Percentiles rank a stretch among this genome's conserved stretches.
Evolutionary conservation across 306 rosid genomes (phyloP).

Genomic region (Cajanus cajan): DNA sequence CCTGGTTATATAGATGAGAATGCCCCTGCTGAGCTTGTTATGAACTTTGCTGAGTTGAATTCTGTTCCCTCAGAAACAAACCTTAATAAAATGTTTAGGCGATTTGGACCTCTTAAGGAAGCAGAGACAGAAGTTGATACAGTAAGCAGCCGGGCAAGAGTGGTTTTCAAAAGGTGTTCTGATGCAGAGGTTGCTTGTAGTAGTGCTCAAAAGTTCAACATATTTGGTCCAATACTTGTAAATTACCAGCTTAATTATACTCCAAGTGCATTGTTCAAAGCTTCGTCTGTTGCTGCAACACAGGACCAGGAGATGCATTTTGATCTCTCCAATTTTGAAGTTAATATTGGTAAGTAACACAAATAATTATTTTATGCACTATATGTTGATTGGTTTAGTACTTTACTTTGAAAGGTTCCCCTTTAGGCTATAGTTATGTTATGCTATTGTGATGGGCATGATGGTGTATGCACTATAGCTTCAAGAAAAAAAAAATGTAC

Average conservation of each 20-base stretch:
- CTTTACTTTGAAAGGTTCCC: background rate
- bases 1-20: slow-evolving; percentile 64
- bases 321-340: slow-evolving; percentile 70
- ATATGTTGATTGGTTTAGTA: slow-evolving; percentile 13
- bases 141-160: slow-evolving; percentile 87
- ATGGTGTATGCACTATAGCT: background rate
- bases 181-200: slow-evolving; percentile 88
- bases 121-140: slow-evolving; percentile 92
- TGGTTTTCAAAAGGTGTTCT: slow-evolving; percentile 70
- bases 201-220: slow-evolving; percentile 88
- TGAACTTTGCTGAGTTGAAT: slow-evolving; percentile 84
- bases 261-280: slow-evolving; percentile 67
- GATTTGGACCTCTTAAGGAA: slow-evolving; percentile 89
- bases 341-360: slow-evolving; percentile 48
- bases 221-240: slow-evolving; percentile 76
- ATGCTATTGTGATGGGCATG: background rate
- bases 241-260: slow-evolving; percentile 84
- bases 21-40: slow-evolving; percentile 83
- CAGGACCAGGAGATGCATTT: slow-evolving; percentile 87
- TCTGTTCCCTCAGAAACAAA: slow-evolving; percentile 76
- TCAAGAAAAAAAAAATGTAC: background rate
- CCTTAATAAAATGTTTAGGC: slow-evolving; percentile 84
- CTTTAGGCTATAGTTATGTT: background rate
- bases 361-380: background rate
- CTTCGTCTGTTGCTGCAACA: slow-evolving; percentile 53